Percentiles rank a stretch among this genome's conserved stretches.
phyloP scores from a whole-genome alignment of 345 rosid species.

The Aurinia saxatilis region DNA sequence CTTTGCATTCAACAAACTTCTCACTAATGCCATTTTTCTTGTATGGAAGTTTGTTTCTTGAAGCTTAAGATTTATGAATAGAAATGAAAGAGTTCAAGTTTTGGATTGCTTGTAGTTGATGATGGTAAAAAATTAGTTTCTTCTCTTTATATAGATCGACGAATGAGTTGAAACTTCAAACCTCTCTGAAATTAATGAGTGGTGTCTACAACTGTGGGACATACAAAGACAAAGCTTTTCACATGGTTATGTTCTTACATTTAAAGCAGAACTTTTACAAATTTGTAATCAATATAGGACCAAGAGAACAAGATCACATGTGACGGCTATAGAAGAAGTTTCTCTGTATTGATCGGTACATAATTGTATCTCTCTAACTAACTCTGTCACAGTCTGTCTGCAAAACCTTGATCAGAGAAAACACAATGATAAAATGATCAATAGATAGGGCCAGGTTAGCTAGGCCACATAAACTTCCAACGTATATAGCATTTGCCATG shows the following conservation, averaged over 20 bases:
- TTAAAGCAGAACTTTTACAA: background rate
- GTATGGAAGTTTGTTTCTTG: background rate
- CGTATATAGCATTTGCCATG: background rate
- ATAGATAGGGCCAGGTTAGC: background rate
- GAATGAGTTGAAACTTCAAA: slow-evolving; percentile 1
- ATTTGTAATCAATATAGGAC: background rate
- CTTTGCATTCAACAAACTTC: slow-evolving; percentile 8
- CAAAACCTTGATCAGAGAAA: background rate
- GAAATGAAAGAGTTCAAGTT: background rate
- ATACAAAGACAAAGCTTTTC: background rate
- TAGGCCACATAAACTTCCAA: background rate
- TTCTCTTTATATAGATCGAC: slow-evolving; percentile 1
- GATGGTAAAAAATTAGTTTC: background rate
- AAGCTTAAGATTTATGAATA: background rate
- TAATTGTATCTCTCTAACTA: background rate
- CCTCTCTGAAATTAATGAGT: background rate
- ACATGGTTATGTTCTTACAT: slow-evolving; percentile 8
- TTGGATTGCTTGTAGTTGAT: slow-evolving; percentile 10
- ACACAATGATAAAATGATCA: background rate
- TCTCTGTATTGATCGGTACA: background rate
- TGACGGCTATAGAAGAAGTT: background rate
- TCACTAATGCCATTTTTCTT: slow-evolving; percentile 13
- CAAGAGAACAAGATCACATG: slow-evolving; percentile 16
- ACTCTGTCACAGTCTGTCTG: slow-evolving; percentile 3
- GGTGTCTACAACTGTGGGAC: slow-evolving; percentile 14